Percentiles rank a stretch among this genome's conserved stretches.
These are phyloP conservation scores for Fraxinus greggii DNA, from an alignment of 305 asterid species.

Conservation along the genomic window DNA sequence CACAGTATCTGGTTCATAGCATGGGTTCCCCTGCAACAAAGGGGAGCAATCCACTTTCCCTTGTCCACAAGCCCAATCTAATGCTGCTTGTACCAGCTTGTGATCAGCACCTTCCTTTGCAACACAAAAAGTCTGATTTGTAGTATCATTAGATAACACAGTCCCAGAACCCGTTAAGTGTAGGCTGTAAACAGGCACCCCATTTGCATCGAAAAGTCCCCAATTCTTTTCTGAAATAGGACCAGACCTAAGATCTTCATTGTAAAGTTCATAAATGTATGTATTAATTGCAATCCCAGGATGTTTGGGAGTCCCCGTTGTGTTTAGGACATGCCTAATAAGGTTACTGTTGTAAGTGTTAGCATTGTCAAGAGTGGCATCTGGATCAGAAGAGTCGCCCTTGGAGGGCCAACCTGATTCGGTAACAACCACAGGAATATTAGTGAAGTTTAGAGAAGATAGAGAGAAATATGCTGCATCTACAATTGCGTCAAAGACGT, in stretches of 20 bases:
- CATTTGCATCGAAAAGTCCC: conserved; percentile 31
- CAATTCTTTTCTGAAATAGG: conserved; percentile 28
- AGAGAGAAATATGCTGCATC: conserved; percentile 32
- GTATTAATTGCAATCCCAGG: conserved; percentile 33
- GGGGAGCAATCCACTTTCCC: conserved; percentile 33
- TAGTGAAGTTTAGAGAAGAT: conserved; percentile 27
- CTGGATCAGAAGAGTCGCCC: conserved; percentile 28
- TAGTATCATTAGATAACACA: conserved; percentile 25
- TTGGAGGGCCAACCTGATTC: conserved; percentile 38
- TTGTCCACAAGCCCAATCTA: conserved; percentile 40
- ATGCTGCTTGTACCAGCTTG: conserved; percentile 28
- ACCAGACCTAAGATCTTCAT: conserved; percentile 33
- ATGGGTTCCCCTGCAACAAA: conserved; percentile 24
- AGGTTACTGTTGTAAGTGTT: conserved; percentile 35
- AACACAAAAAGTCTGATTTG: conserved; percentile 28
- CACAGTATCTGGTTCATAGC: conserved; percentile 32
- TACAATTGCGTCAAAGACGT: conserved; percentile 30
- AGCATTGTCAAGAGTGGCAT: conserved; percentile 32
- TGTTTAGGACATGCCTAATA: conserved; percentile 30
- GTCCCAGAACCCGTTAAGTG: conserved; percentile 30
- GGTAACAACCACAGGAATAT: conserved; percentile 27
- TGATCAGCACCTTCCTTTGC: conserved; percentile 25
- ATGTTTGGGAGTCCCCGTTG: conserved; percentile 32
- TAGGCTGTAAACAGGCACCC: conserved; percentile 27
- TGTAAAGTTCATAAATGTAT: conserved; percentile 32